phyloP scores from a whole-genome alignment of 2,329 filamentous ascomycete genomes.

The Talaromyces sp. region DNA sequence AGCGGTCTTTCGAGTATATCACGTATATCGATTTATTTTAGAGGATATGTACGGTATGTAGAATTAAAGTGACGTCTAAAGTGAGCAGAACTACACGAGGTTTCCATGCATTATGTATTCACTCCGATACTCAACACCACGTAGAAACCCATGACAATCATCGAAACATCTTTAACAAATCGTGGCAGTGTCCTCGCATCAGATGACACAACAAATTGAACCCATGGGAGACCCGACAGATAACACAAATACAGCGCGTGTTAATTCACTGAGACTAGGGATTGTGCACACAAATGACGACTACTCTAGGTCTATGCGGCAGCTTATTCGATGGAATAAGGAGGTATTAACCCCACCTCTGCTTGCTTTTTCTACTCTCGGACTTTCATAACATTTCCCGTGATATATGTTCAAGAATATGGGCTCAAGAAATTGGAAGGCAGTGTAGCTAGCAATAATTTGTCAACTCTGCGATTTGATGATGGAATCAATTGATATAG shows the following conservation, averaged over 20 bases:
- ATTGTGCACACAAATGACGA: background rate
- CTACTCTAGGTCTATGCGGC: background rate
- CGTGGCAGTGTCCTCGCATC: background rate
- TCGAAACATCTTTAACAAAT: background rate
- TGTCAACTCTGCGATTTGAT: background rate
- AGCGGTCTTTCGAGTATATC: background rate
- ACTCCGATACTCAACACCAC: background rate
- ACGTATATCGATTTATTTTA: background rate
- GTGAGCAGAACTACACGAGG: background rate
- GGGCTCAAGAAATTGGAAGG: background rate
- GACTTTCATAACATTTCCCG: background rate
- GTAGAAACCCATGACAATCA: background rate
- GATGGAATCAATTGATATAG: background rate
- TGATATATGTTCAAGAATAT: background rate
- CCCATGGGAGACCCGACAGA: background rate
- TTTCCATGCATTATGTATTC: background rate
- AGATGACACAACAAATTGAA: background rate
- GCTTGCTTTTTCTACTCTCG: background rate
- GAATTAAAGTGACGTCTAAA: background rate
- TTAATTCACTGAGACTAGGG: background rate
- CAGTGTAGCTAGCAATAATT: background rate
- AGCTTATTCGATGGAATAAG: background rate
- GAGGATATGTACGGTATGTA: background rate
- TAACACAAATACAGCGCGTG: background rate
- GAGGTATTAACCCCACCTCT: background rate